Evolutionary conservation across 2,329 filamentous ascomycete genomes (phyloP).

Genomic region (Alternaria brassicae): DNA sequence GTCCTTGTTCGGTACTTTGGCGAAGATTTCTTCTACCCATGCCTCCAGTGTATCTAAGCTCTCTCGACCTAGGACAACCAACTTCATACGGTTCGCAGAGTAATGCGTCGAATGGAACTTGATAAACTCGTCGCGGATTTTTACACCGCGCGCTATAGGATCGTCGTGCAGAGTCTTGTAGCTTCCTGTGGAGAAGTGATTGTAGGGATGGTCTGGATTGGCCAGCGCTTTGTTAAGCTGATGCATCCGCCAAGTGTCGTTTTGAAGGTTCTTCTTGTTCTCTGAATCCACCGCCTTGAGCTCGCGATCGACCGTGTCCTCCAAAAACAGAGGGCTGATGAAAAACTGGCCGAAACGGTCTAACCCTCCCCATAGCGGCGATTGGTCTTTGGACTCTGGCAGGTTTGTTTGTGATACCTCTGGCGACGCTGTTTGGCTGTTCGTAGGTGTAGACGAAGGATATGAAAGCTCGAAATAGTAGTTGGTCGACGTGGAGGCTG

Average conservation of each 20-base stretch:
- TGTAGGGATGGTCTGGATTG: slow-evolving; percentile 85
- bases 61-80: slow-evolving; percentile 84
- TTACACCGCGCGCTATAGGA: slow-evolving; percentile 78
- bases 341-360: slow-evolving; percentile 96
- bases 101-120: slow-evolving; percentile 90
- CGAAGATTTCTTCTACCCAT: slow-evolving; percentile 86
- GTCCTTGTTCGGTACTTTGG: slow-evolving; percentile 80
- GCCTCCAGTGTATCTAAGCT: slow-evolving; percentile 79
- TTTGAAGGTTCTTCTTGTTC: slow-evolving; percentile 97
- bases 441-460: slow-evolving; percentile 65
- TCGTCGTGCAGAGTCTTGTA: slow-evolving; percentile 83
- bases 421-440: slow-evolving; percentile 56
- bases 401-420: slow-evolving; percentile 48
- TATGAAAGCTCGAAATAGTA: slow-evolving; percentile 97
- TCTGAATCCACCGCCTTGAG: slow-evolving; percentile 90
- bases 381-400: slow-evolving; percentile 50
- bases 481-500: slow-evolving; percentile 90
- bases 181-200: slow-evolving; percentile 91
- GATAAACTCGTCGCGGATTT: slow-evolving; percentile 90
- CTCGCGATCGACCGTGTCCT: slow-evolving; percentile 84
- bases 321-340: slow-evolving; percentile 83
- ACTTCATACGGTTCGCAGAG: slow-evolving; percentile 92
- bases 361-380: slow-evolving; percentile 80
- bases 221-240: slow-evolving; percentile 89
- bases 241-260: slow-evolving; percentile 84